phyloP scores from a whole-genome alignment of 1,284 basidiomycete genomes.

The Moesziomyces parantarcticus region DNA sequence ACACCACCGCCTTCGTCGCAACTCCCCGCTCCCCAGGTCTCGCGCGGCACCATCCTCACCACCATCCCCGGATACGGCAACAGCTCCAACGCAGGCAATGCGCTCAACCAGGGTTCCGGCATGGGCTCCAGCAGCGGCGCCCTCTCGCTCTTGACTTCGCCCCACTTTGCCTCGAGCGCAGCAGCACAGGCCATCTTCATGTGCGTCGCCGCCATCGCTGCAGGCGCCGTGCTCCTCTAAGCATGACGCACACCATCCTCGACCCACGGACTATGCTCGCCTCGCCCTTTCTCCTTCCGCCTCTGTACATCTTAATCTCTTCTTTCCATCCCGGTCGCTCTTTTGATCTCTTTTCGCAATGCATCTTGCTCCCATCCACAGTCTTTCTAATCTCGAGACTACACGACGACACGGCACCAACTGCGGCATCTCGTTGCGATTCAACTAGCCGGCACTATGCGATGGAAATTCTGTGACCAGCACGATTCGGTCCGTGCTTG shows the following conservation, averaged over 20 bases:
- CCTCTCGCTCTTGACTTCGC: constrained; percentile 17
- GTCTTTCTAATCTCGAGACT: neutral
- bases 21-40: constrained; percentile 32
- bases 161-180: constrained; percentile 25
- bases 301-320: constrained; percentile 8
- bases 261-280: constrained; percentile 17
- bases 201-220: constrained; percentile 25
- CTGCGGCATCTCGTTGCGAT: too few relatives aligned
- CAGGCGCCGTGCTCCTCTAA: constrained; percentile 28
- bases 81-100: constrained; percentile 16
- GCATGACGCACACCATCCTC: neutral
- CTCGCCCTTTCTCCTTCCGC: neutral
- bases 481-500: neutral
- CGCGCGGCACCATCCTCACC: constrained; percentile 49
- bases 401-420: too few relatives aligned
- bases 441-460: too few relatives aligned
- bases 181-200: constrained; percentile 19
- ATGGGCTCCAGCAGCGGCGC: constrained; percentile 32
- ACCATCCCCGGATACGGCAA: constrained; percentile 53
- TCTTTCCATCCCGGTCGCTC: constrained; percentile 2
- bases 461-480: too few relatives aligned
- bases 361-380: constrained; percentile 7
- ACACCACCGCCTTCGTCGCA: constrained; percentile 35
- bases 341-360: constrained; percentile 16
- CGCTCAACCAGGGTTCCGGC: constrained; percentile 25